Base-by-base conservation (phyloP, 2,329 filamentous ascomycete genomes). In the Cladophialophora chaetospira region DNA sequence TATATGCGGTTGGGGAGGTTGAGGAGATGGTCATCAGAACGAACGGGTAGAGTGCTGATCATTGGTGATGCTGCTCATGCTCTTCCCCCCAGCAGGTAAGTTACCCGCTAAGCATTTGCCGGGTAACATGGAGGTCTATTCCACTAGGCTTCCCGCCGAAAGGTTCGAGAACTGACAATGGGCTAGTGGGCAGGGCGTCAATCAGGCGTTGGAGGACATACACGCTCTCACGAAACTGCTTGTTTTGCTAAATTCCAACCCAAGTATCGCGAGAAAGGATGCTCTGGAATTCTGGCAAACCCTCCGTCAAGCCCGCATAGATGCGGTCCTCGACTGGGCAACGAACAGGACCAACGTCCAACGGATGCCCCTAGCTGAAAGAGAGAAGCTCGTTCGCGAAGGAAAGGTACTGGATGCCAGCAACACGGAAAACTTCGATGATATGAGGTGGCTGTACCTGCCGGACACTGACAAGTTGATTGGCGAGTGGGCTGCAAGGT, bases 31-130 rank as follows among this genome's bases (percentile, higher is more conserved):
- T 79, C 73, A 13, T 82, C 79, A 77, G 72, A 73, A 15, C 68
- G 71, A 2, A 31, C 49, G 6, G 70, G 76, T 10, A 73, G 78
- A 0, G 73, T 82, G 2, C 71, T 85, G 3, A 68, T 85, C 1
- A 68, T 84, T 2, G 82, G 82, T 2, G 82, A 85, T 66, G 81
- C 81, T 2, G 81, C 80, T 0, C 82, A 84, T 69, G 80, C 81
- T 0, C 69, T 84, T 57, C 77, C 79, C 2, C 75, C 82, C 0
- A 78, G 76, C 5, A 77, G n/a, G n/a, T n/a, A n/a, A n/a, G n/a
- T n/a, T n/a, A n/a, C n/a, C 76, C 0, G n/a, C n/a, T n/a, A n/a
- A n/a, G n/a, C n/a, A n/a, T n/a, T n/a, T n/a, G n/a, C n/a, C n/a
- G n/a, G n/a, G n/a, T n/a, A n/a, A n/a, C n/a, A n/a, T n/a, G n/a